phyloP scores from a whole-genome alignment of 768 basidiomycete genomes.

The Suillus tomentosus region DNA sequence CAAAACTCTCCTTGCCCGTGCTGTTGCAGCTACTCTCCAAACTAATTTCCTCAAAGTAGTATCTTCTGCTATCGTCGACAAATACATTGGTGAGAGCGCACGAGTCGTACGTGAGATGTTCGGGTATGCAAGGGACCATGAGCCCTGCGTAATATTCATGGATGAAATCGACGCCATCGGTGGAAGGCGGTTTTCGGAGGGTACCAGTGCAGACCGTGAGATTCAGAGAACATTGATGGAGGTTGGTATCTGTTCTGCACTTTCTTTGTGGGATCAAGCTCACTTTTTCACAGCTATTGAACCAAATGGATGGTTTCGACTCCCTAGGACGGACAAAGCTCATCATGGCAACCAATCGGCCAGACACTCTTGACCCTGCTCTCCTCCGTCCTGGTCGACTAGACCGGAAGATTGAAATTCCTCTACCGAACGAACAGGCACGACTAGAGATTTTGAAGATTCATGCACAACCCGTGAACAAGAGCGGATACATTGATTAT shows the following conservation, averaged over 20 bases:
- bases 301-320: slow-evolving; percentile 99
- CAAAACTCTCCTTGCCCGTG: slow-evolving; percentile 92
- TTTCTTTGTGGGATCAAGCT: neutral
- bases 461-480: slow-evolving; percentile 91
- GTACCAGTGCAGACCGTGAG: slow-evolving; percentile 97
- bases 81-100: slow-evolving; percentile 98
- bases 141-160: slow-evolving; percentile 99
- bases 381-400: slow-evolving; percentile 93
- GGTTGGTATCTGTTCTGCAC: slow-evolving; percentile 39
- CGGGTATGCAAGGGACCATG: slow-evolving; percentile 95
- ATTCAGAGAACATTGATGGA: slow-evolving; percentile 99
- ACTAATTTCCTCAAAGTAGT: slow-evolving; percentile 99
- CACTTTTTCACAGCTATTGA: slow-evolving; percentile 66
- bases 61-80: slow-evolving; percentile 95
- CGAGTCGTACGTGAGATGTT: slow-evolving; percentile 98
- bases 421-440: slow-evolving; percentile 95
- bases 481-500: slow-evolving; percentile 94
- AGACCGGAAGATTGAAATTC: slow-evolving; percentile 97
- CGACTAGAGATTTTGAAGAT: slow-evolving; percentile 97
- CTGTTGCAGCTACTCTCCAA: slow-evolving; percentile 91
- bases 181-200: slow-evolving; percentile 88
- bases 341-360: slow-evolving; percentile 99
- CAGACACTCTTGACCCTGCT: slow-evolving; percentile 96
- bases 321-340: slow-evolving; percentile 93
- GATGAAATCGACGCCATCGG: slow-evolving; percentile 98